Percentiles rank a stretch among this genome's conserved stretches.
Evolutionary conservation across 495 filamentous ascomycete genomes (phyloP).

Genomic region (Terfezia boudieri): DNA sequence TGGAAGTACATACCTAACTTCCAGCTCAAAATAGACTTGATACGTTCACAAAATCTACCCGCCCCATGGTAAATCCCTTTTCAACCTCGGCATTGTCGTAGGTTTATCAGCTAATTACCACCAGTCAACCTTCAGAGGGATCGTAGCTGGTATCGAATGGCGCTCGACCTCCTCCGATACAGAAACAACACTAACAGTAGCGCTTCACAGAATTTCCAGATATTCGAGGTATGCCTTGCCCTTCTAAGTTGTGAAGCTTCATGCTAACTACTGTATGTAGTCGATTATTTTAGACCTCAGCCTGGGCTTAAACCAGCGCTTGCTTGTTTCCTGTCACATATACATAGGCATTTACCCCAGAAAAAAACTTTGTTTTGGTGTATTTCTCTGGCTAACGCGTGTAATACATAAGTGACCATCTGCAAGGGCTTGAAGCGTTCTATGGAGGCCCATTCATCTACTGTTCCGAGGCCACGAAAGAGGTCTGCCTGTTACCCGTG

Average conservation of each 20-base stretch:
- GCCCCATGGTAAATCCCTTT: too few species aligned
- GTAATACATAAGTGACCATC: conserved; percentile 43
- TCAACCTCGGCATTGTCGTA: too few species aligned
- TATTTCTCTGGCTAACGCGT: neutral
- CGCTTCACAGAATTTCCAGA: conserved; percentile 39
- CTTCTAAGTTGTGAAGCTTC: neutral
- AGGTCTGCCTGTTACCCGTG: conserved; percentile 65
- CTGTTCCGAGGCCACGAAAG: conserved; percentile 65
- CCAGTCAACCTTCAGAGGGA: conserved; percentile 68
- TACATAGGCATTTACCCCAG: conserved; percentile 29
- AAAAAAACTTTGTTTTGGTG: neutral
- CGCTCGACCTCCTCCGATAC: neutral
- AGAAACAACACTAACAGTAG: conserved; percentile 3
- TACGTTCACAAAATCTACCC: too few species aligned
- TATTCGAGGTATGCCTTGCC: conserved; percentile 30
- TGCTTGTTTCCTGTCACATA: conserved; percentile 80
- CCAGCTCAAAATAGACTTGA: too few species aligned
- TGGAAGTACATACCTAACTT: too few species aligned
- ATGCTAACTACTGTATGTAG: conserved; percentile 19
- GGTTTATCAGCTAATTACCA: neutral
- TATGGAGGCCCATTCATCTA: conserved; percentile 29
- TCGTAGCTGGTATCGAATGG: conserved; percentile 29
- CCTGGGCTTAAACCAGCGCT: conserved; percentile 37
- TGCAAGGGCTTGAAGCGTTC: conserved; percentile 48
- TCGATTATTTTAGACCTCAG: conserved; percentile 61